Conservation (phyloP, 2,329 filamentous ascomycete species). For the Hirsutella minnesotensis region DNA sequence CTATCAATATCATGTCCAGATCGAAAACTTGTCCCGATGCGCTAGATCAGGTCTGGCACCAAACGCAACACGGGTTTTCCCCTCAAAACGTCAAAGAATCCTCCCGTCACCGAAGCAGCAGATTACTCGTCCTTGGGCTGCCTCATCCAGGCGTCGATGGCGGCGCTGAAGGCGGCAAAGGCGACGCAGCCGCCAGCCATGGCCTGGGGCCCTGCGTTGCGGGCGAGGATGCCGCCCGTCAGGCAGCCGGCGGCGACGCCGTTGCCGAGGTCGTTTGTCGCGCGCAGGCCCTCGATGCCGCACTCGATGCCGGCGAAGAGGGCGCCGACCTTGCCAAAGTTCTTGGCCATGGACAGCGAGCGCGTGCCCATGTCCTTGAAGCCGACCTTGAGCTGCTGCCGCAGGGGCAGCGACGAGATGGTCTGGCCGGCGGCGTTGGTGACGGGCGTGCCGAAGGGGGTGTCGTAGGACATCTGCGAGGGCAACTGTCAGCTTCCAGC, state of each 20-base stretch:
- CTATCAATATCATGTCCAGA: constrained; percentile 3
- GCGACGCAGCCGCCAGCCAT: constrained; percentile 79
- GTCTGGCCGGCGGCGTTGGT: constrained; percentile 23
- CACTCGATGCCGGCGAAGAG: constrained; percentile 91
- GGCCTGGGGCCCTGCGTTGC: constrained; percentile 80
- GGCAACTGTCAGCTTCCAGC: background rate
- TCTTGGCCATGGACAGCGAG: constrained; percentile 76
- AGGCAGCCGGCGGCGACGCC: constrained; percentile 80
- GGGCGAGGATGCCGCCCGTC: constrained; percentile 79
- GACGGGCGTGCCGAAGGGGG: constrained; percentile 53
- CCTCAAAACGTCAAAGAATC: no score
- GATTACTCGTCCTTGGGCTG: constrained; percentile 52
- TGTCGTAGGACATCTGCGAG: constrained; percentile 91
- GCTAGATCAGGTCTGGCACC: no score
- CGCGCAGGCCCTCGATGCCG: constrained; percentile 81
- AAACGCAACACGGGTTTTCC: background rate
- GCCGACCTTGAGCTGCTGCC: constrained; percentile 71
- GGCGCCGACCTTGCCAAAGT: constrained; percentile 87
- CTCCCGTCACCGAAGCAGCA: no score
- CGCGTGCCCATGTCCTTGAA: constrained; percentile 91
- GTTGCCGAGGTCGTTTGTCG: constrained; percentile 89
- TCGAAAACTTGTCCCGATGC: background rate
- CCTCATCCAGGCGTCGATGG: constrained; percentile 86
- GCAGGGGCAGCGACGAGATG: constrained; percentile 58
- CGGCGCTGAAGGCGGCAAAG: constrained; percentile 85